Conservation (phyloP, 176 grass and related monocot species). For the Eleusine indica region DNA sequence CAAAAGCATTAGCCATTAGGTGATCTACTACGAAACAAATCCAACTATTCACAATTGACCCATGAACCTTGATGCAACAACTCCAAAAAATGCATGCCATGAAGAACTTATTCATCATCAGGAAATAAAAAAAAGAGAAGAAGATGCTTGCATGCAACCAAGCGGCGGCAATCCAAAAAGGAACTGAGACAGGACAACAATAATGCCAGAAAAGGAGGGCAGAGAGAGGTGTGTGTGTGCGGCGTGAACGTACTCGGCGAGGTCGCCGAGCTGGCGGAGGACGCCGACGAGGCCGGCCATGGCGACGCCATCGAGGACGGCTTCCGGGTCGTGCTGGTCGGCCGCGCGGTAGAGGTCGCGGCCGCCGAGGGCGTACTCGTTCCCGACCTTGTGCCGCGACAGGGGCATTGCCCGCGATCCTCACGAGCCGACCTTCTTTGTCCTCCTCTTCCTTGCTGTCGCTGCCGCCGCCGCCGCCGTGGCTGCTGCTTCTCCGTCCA, state of each 20-base stretch:
- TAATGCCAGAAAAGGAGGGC: background rate
- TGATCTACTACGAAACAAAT: constrained; percentile 38
- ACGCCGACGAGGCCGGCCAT: constrained; percentile 82
- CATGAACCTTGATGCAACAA: background rate
- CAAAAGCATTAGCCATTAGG: constrained; percentile 53
- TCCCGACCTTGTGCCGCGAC: constrained; percentile 67
- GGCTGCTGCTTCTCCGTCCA: constrained; percentile 16
- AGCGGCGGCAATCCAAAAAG: background rate
- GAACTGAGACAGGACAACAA: background rate
- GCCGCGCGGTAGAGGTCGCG: constrained; percentile 57
- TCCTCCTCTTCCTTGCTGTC: background rate
- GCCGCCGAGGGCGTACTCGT: constrained; percentile 77
- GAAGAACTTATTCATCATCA: background rate
- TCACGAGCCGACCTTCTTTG: background rate
- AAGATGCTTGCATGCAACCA: background rate
- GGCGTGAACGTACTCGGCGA: constrained; percentile 63
- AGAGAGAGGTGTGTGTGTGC: background rate
- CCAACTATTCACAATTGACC: background rate
- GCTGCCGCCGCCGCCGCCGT: background rate
- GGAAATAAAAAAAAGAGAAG: background rate
- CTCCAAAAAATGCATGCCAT: background rate
- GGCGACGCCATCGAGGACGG: constrained; percentile 84
- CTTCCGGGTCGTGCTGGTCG: constrained; percentile 75
- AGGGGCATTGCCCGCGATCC: constrained; percentile 60
- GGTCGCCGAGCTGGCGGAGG: constrained; percentile 90